Evolutionary conservation across 1,284 basidiomycete species (phyloP).

Genomic region (Phylloporus sp.): DNA sequence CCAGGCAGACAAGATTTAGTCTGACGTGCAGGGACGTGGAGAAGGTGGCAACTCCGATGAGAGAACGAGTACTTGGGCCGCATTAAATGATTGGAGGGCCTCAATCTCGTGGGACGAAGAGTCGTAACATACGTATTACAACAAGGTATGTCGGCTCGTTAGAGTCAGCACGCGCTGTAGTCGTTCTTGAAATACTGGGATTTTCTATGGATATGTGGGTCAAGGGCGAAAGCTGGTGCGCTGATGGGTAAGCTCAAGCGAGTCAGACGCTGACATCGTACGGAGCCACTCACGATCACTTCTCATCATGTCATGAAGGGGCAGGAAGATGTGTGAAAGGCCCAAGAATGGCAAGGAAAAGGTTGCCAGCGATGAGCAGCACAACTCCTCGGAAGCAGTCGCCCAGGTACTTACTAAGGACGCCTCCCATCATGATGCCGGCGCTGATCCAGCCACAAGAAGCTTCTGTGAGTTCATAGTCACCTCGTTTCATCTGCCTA

Average conservation of each 20-base stretch:
- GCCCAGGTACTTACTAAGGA: background rate
- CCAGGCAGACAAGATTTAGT: slow-evolving; percentile 72
- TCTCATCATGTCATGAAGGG: background rate
- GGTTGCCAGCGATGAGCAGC: background rate
- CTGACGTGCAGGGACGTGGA: slow-evolving; percentile 87
- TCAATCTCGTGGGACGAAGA: background rate
- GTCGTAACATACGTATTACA: background rate
- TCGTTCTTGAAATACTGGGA: background rate
- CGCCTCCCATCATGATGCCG: background rate
- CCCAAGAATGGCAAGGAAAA: background rate
- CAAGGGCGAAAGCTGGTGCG: background rate
- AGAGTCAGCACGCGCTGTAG: background rate
- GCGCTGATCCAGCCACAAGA: background rate
- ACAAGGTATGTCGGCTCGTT: background rate
- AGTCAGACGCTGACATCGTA: background rate
- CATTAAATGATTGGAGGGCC: background rate
- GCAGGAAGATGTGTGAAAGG: background rate
- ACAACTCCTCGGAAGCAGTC: slow-evolving; percentile 9
- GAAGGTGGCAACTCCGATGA: slow-evolving; percentile 47
- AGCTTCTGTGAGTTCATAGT: background rate
- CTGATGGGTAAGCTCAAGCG: background rate
- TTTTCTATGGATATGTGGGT: background rate
- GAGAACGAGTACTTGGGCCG: background rate
- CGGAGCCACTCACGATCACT: background rate
- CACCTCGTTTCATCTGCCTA: slow-evolving; percentile 5